These are phyloP conservation scores for Trametes villosa DNA, from an alignment of 768 basidiomycete genomes.

Conservation along the genomic window DNA sequence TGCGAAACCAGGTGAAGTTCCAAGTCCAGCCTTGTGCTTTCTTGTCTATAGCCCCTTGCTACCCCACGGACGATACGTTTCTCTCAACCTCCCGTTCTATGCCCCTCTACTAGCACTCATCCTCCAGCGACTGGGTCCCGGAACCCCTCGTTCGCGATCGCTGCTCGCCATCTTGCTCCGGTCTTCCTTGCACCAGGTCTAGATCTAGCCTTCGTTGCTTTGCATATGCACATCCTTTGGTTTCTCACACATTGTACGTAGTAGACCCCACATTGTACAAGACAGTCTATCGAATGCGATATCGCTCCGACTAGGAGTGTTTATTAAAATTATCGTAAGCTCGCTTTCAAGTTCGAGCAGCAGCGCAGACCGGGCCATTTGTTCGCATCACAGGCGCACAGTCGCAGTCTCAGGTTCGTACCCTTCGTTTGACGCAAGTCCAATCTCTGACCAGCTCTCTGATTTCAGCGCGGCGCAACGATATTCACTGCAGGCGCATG, in stretches of 20 bases:
- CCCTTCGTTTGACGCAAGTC: no score
- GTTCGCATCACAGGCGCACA: no score
- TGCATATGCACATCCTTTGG: background rate
- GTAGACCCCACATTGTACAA: background rate
- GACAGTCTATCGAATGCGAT: background rate
- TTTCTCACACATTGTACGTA: background rate
- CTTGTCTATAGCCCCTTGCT: background rate
- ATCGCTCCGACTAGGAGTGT: no score
- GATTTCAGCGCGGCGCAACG: no score
- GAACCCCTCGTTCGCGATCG: background rate
- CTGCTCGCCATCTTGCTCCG: background rate
- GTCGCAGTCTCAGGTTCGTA: no score
- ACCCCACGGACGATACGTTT: background rate
- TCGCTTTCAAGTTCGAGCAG: no score
- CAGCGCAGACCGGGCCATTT: no score
- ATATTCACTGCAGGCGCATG: no score
- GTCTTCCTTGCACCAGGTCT: background rate
- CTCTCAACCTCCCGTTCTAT: background rate
- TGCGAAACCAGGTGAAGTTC: background rate
- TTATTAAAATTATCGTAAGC: no score
- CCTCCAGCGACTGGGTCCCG: background rate
- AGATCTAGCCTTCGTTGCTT: background rate
- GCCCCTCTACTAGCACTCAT: background rate
- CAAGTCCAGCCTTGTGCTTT: background rate
- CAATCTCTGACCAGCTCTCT: no score